A percentile compares a stretch with the other conserved stretches of the same genome.
These are phyloP conservation scores for Chaetomidium leptoderma DNA, from an alignment of 495 filamentous ascomycete genomes.

Conservation along the genomic window DNA sequence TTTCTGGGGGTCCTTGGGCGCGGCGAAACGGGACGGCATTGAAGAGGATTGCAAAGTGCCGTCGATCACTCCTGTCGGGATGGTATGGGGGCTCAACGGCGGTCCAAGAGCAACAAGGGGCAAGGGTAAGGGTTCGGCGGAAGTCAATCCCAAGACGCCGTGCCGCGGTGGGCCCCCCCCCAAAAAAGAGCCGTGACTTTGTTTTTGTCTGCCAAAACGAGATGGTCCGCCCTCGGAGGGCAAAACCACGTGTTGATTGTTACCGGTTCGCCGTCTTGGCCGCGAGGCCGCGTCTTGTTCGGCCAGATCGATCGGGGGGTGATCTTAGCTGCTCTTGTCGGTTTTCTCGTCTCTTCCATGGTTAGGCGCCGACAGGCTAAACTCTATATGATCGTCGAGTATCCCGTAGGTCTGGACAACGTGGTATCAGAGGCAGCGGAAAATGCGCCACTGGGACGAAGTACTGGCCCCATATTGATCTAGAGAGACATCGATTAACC, in stretches of 20 bases:
- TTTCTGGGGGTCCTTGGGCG: not conserved
- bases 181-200: not conserved
- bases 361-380: conserved; percentile 6
- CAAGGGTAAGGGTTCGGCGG: conserved; percentile 12
- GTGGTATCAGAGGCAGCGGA: not conserved
- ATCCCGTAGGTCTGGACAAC: not conserved
- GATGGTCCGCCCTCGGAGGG: not conserved
- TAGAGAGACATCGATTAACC: not conserved
- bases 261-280: not conserved
- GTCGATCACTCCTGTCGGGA: conserved; percentile 3
- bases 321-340: not conserved
- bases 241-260: not conserved
- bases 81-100: not conserved
- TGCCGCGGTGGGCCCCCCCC: too few relatives aligned
- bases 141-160: conserved; percentile 14
- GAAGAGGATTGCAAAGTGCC: conserved; percentile 14
- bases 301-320: not conserved
- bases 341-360: not conserved
- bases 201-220: conserved; percentile 8
- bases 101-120: conserved; percentile 1
- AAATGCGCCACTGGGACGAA: not conserved
- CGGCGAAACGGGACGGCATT: not conserved
- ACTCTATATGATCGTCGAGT: not conserved
- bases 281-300: not conserved
- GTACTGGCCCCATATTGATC: not conserved